Evolutionary conservation across 1,284 basidiomycete species (phyloP), one percentile per base, ranked within the genome.

Genomic region (Apiotrichum brassicae): DNA sequence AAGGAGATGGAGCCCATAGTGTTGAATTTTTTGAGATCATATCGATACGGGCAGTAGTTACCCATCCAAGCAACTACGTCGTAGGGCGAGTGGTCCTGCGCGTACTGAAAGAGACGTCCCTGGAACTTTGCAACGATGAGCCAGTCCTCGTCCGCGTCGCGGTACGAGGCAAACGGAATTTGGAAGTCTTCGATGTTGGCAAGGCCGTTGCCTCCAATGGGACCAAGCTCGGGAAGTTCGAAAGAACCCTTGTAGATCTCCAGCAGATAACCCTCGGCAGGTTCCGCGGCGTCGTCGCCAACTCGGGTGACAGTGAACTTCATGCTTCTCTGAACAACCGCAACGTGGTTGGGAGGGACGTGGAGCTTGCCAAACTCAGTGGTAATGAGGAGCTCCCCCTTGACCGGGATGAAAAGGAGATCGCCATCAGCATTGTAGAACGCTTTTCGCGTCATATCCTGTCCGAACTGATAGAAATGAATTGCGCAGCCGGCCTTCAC

Each of bases 1-100:
- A 78, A 81, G 30, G 79, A 79, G 59, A 85, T 81, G 48, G 78
- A 80, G 26, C 83, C 83, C 48, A 84, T 79, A 54, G 78, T 77
- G 62, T 80, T 75, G 70, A 85, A 85, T 63, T 82, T 82, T 61
- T 78, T 76, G 63, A 84, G 66, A 28, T 79, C 80, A 62, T 85
- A 85, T 66, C 84, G 84, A 74, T 82, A 85, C 2, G 83, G 83
- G 3, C 83, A 77, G 59, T 85, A 85, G 70, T 82, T 84, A 49
- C 81, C 81, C 48, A 80, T 78, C 79, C 80, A 84, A 0, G 82
- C 82, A 38, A 85, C 83, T 24, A 85, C 83, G 61, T 86, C 84
- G 49, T 49, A 58, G 20, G 56, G 56, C 13, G 41, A 38, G 53
- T 58, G 53, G 25, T 41, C n/a, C 52, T 80, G 71, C 78, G 79